These are phyloP conservation scores for Rachicladosporium sp. DNA, from an alignment of 2,329 filamentous ascomycete genomes.

Conservation along the genomic window DNA sequence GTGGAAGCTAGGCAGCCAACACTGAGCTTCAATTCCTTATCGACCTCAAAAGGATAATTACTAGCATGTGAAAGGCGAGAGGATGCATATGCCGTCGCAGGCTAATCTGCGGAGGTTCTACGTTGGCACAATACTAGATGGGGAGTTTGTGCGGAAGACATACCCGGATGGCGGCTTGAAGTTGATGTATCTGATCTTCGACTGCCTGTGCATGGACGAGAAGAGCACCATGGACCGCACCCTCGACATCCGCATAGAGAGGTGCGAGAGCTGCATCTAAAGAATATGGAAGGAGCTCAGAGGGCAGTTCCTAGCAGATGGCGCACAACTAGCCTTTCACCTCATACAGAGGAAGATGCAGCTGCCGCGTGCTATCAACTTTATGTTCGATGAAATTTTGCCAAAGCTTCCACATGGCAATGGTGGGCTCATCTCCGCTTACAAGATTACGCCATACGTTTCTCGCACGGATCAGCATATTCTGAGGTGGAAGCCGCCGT, in stretches of 20 bases:
- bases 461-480: constrained; percentile 88
- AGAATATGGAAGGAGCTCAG: constrained; percentile 28
- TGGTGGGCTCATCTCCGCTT: constrained; percentile 97
- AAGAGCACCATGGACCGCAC: constrained; percentile 64
- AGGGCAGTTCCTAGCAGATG: constrained; percentile 55
- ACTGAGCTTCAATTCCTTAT: constrained; percentile 77
- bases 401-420: constrained; percentile 82
- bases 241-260: constrained; percentile 77
- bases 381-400: constrained; percentile 83
- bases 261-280: constrained; percentile 46
- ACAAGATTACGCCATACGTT: constrained; percentile 74
- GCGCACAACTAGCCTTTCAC: constrained; percentile 59
- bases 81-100: constrained; percentile 68
- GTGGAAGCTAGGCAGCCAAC: constrained; percentile 22
- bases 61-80: constrained; percentile 61
- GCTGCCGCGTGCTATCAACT: constrained; percentile 73
- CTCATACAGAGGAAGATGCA: constrained; percentile 85
- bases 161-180: constrained; percentile 55
- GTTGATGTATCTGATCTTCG: constrained; percentile 82
- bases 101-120: constrained; percentile 55
- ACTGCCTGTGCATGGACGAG: constrained; percentile 73
- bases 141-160: constrained; percentile 79
- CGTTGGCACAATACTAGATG: constrained; percentile 71
- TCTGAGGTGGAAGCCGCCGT: constrained; percentile 92
- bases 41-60: constrained; percentile 98